Conservation (phyloP, 1,284 basidiomycete species). For the Sporisorium sorghi region DNA sequence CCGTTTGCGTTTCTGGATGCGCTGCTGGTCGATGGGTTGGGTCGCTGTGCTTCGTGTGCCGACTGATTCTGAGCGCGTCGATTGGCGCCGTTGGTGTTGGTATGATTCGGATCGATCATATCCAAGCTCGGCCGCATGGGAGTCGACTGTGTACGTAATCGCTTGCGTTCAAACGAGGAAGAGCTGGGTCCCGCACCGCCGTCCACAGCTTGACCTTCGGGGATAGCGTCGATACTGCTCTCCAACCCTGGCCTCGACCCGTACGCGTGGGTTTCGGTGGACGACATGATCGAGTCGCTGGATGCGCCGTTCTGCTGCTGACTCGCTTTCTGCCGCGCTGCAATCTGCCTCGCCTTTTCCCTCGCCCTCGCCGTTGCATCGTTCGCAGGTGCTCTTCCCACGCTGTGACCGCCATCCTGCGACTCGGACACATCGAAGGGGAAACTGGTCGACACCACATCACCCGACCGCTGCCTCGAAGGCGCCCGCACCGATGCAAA, state of each 20-base stretch:
- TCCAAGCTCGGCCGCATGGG: slow-evolving; percentile 42
- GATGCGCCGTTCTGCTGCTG: neutral
- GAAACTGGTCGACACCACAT: slow-evolving; percentile 10
- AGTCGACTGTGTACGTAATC: slow-evolving; percentile 44
- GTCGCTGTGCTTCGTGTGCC: neutral
- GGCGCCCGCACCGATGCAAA: slow-evolving; percentile 22
- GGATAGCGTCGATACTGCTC: slow-evolving; percentile 21
- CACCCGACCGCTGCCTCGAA: neutral
- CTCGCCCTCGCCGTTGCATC: slow-evolving; percentile 39
- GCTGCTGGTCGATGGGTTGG: neutral
- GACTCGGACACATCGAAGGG: slow-evolving; percentile 10
- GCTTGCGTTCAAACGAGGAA: slow-evolving; percentile 17
- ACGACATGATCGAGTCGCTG: slow-evolving; percentile 7
- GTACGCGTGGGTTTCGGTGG: neutral
- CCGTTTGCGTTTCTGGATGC: slow-evolving; percentile 5
- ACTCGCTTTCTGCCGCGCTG: slow-evolving; percentile 16
- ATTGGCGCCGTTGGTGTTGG: neutral
- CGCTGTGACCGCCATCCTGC: neutral
- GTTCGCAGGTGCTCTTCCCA: neutral
- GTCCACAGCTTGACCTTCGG: slow-evolving; percentile 3
- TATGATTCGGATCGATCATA: neutral
- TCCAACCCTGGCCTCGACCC: neutral
- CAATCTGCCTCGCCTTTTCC: slow-evolving; percentile 37
- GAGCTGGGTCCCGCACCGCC: neutral
- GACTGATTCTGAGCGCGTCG: slow-evolving; percentile 12